These are phyloP conservation scores for Nannizziopsis barbatae DNA, from an alignment of 2,329 filamentous ascomycete species.

Conservation along the genomic window DNA sequence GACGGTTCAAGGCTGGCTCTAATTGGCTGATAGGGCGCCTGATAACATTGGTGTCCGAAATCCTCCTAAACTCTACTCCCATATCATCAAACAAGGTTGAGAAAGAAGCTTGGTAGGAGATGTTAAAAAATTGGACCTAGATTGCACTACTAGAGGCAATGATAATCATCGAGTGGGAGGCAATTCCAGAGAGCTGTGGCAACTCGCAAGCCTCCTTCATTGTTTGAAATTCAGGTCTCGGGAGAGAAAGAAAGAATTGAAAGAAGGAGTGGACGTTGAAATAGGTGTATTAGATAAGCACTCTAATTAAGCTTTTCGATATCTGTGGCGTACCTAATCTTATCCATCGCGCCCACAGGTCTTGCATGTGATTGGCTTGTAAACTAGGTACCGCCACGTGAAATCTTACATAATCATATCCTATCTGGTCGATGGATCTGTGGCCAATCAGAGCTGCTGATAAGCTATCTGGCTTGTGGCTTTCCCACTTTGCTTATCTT, in stretches of 20 bases:
- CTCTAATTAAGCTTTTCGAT: neutral
- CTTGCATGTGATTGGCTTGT: neutral
- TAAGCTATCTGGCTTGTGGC: neutral
- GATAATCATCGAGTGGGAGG: too few species aligned
- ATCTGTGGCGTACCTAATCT: too few species aligned
- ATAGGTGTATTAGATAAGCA: neutral
- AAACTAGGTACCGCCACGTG: neutral
- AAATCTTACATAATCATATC: neutral
- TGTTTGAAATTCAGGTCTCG: neutral
- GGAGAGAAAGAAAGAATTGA: neutral
- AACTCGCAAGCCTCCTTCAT: neutral
- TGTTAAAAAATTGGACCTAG: neutral
- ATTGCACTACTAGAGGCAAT: neutral
- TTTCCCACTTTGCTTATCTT: too few species aligned
- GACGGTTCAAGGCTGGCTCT: neutral
- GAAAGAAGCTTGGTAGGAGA: neutral
- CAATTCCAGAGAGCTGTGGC: too few species aligned
- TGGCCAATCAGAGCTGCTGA: neutral
- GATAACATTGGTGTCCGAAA: neutral
- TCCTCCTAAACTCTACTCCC: constrained; percentile 5
- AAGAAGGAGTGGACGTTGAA: neutral
- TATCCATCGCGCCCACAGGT: too few species aligned
- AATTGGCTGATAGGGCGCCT: constrained; percentile 12
- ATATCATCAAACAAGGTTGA: neutral
- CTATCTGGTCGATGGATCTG: neutral